Conservation (phyloP, 768 basidiomycete genomes). For the Termitomyces sp. region DNA sequence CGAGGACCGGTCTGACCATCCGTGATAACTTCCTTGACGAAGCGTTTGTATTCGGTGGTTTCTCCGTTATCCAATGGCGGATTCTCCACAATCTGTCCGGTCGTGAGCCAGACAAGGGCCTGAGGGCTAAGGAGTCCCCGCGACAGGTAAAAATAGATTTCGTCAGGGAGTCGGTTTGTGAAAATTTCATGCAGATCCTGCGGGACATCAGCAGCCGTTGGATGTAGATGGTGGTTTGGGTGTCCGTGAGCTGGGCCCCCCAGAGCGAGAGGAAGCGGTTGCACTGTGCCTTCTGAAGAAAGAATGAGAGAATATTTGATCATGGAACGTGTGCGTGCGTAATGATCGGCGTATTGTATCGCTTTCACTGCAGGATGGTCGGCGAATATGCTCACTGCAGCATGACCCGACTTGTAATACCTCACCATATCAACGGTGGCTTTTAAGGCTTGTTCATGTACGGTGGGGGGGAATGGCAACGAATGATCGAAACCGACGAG, state of each 20-base stretch:
- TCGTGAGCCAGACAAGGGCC: slow-evolving; percentile 92
- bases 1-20: slow-evolving; percentile 93
- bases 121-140: slow-evolving; percentile 87
- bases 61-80: slow-evolving; percentile 94
- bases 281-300: slow-evolving; percentile 78
- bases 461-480: slow-evolving; percentile 75
- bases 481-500: slow-evolving; percentile 86
- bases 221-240: slow-evolving; percentile 56
- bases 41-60: slow-evolving; percentile 90
- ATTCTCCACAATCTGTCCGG: slow-evolving; percentile 79
- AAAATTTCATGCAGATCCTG: slow-evolving; percentile 92
- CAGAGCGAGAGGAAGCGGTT: slow-evolving; percentile 76
- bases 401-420: slow-evolving; percentile 87
- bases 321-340: slow-evolving; percentile 86
- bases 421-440: slow-evolving; percentile 90
- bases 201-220: slow-evolving; percentile 86
- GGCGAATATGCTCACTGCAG: slow-evolving; percentile 69
- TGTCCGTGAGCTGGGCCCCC: slow-evolving; percentile 45
- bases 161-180: slow-evolving; percentile 90
- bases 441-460: slow-evolving; percentile 78
- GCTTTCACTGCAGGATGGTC: slow-evolving; percentile 83
- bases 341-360: slow-evolving; percentile 79
- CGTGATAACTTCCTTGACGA: slow-evolving; percentile 94
- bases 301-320: slow-evolving; percentile 90
- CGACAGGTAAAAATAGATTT: slow-evolving; percentile 94